Conservation (phyloP, 2,329 filamentous ascomycete species). For the Cladophialophora bantiana region DNA sequence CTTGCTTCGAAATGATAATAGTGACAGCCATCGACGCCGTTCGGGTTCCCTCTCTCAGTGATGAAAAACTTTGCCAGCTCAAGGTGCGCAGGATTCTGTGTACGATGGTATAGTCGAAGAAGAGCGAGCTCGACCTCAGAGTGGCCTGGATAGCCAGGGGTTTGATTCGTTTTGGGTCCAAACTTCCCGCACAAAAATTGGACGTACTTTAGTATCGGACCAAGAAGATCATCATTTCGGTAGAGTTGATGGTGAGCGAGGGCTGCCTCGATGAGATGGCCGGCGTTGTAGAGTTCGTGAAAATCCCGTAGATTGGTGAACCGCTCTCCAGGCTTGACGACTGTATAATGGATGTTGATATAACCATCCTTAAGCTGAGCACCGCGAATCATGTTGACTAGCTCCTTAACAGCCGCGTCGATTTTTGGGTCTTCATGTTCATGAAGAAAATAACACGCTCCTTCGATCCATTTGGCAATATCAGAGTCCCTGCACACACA, state of each 20-base stretch:
- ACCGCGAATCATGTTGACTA: slow-evolving; percentile 62
- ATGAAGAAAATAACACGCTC: slow-evolving; percentile 63
- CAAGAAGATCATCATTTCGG: slow-evolving; percentile 49
- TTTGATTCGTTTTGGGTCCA: slow-evolving; percentile 53
- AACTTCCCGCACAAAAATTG: neutral
- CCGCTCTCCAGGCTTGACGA: slow-evolving; percentile 61
- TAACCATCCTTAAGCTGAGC: slow-evolving; percentile 68
- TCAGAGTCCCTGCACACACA: slow-evolving; percentile 56
- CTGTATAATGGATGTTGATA: slow-evolving; percentile 67
- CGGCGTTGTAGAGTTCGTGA: slow-evolving; percentile 68
- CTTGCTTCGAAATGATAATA: slow-evolving; percentile 64
- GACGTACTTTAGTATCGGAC: neutral
- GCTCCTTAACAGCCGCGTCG: slow-evolving; percentile 59
- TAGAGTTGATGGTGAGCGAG: slow-evolving; percentile 66
- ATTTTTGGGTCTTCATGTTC: slow-evolving; percentile 52
- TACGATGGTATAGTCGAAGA: slow-evolving; percentile 54
- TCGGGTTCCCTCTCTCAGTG: slow-evolving; percentile 63
- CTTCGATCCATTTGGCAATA: slow-evolving; percentile 68
- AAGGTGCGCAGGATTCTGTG: slow-evolving; percentile 48
- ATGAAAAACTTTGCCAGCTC: slow-evolving; percentile 64
- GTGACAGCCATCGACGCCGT: slow-evolving; percentile 57
- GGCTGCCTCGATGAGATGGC: slow-evolving; percentile 67
- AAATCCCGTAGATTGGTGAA: slow-evolving; percentile 67
- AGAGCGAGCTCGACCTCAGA: slow-evolving; percentile 61
- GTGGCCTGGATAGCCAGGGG: slow-evolving; percentile 65